These are phyloP conservation scores for Gypsophila paniculata DNA, from an alignment of 179 eudicot species.

Conservation along the genomic window DNA sequence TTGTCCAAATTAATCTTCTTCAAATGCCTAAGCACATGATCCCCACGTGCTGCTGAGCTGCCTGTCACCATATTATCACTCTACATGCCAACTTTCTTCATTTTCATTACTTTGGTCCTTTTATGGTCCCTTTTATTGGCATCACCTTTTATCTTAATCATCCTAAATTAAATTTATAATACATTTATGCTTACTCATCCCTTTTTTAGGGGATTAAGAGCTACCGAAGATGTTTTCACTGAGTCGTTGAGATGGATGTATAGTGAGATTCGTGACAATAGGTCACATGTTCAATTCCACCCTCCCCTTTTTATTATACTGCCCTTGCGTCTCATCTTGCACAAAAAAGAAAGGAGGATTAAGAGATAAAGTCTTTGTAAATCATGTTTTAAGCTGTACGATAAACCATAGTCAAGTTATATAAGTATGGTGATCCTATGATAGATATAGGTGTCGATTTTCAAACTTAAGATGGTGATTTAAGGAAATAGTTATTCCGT, in stretches of 20 bases:
- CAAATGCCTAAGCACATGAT: constrained; percentile 33
- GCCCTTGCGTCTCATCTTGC: too few relatives aligned
- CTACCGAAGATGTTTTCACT: too few relatives aligned
- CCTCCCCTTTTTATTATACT: too few relatives aligned
- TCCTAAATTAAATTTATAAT: not conserved
- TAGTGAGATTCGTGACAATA: too few relatives aligned
- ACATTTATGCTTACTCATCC: not conserved
- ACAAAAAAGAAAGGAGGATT: too few relatives aligned
- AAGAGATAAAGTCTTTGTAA: not conserved
- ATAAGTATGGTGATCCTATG: too few relatives aligned
- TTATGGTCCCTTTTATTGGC: not conserved
- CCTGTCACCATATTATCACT: constrained; percentile 18
- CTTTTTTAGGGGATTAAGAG: not conserved
- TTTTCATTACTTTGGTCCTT: constrained; percentile 8
- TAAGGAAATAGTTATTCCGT: too few relatives aligned
- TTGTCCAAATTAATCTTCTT: constrained; percentile 10
- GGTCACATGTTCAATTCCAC: too few relatives aligned
- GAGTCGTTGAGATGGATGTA: too few relatives aligned
- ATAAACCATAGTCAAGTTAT: not conserved
- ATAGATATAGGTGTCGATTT: too few relatives aligned
- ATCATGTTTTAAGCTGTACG: not conserved
- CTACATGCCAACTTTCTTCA: constrained; percentile 20
- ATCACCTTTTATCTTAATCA: constrained; percentile 9
- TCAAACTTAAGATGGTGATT: too few relatives aligned
- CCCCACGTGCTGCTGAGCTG: constrained; percentile 29